Evolutionary conservation across 2,329 filamentous ascomycete species (phyloP).

Genomic region (Curvularia hawaiiensis): DNA sequence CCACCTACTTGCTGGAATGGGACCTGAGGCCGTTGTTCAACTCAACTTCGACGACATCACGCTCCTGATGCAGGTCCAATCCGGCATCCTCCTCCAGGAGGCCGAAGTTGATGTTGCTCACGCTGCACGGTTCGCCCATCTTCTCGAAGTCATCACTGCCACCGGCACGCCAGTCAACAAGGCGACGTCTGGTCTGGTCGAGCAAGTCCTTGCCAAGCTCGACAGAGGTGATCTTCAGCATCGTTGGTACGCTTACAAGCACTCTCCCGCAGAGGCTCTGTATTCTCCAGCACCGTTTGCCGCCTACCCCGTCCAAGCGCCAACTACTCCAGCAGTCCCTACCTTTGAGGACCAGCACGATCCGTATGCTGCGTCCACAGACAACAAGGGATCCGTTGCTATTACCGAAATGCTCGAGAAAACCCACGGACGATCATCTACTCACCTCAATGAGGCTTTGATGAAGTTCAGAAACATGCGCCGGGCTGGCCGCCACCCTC

Average conservation of each 20-base stretch:
- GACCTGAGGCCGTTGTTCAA: slow-evolving; percentile 63
- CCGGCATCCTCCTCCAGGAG: slow-evolving; percentile 54
- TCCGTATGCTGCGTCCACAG: slow-evolving; percentile 86
- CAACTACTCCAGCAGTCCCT: slow-evolving; percentile 59
- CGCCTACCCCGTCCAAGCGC: slow-evolving; percentile 54
- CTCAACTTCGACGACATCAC: slow-evolving; percentile 60
- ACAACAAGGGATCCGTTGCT: slow-evolving; percentile 89
- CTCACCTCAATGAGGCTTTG: slow-evolving; percentile 79
- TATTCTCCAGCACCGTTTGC: slow-evolving; percentile 58
- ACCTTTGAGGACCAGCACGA: slow-evolving; percentile 84
- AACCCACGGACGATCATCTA: slow-evolving; percentile 71
- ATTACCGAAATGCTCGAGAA: slow-evolving; percentile 92
- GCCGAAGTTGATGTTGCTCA: slow-evolving; percentile 61
- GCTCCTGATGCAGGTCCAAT: slow-evolving; percentile 66
- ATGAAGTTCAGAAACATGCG: slow-evolving; percentile 90
- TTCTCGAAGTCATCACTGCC: slow-evolving; percentile 63
- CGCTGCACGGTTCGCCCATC: slow-evolving; percentile 64
- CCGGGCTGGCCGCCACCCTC: slow-evolving; percentile 84
- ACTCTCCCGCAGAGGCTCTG: slow-evolving; percentile 50
- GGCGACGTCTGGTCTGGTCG: slow-evolving; percentile 61
- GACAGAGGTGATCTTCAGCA: slow-evolving; percentile 54
- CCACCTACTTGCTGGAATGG: slow-evolving; percentile 65
- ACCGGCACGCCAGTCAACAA: slow-evolving; percentile 60
- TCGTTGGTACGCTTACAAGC: slow-evolving; percentile 65
- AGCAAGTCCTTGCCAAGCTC: slow-evolving; percentile 62